Evolutionary conservation across 768 basidiomycete species (phyloP).

Genomic region (Lactarius quietus): DNA sequence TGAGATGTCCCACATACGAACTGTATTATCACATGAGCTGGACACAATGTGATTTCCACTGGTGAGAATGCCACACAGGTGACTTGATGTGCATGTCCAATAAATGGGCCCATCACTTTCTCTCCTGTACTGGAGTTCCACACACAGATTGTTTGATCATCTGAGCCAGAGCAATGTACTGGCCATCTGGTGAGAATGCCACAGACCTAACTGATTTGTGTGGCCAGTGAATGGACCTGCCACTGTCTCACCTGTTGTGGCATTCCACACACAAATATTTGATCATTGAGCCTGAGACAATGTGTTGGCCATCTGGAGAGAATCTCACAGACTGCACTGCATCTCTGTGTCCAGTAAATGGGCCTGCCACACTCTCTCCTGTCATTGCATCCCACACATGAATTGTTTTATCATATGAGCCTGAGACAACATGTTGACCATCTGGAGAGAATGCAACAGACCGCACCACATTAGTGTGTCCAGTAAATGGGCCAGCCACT

Average conservation of each 20-base stretch:
- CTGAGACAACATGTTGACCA: neutral
- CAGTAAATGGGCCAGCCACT: neutral
- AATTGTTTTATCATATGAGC: neutral
- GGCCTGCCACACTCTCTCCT: neutral
- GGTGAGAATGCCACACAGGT: neutral
- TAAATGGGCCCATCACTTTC: neutral
- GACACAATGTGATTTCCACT: neutral
- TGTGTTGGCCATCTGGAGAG: neutral
- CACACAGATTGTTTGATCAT: neutral
- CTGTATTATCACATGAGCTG: neutral
- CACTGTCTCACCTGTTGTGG: neutral
- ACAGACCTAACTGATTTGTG: neutral
- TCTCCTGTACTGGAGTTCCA: neutral
- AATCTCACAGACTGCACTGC: neutral
- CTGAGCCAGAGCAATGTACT: neutral
- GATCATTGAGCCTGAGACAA: neutral
- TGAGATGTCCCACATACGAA: neutral
- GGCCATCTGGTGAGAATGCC: neutral
- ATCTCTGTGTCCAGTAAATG: neutral
- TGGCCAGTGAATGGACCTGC: neutral
- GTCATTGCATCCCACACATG: neutral
- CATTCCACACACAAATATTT: neutral
- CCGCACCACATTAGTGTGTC: fast-evolving
- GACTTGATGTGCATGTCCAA: neutral
- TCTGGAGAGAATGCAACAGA: neutral